These are phyloP conservation scores for Blakeslea trispora DNA, from an alignment of 371 early-diverging fungal species.

Conservation along the genomic window DNA sequence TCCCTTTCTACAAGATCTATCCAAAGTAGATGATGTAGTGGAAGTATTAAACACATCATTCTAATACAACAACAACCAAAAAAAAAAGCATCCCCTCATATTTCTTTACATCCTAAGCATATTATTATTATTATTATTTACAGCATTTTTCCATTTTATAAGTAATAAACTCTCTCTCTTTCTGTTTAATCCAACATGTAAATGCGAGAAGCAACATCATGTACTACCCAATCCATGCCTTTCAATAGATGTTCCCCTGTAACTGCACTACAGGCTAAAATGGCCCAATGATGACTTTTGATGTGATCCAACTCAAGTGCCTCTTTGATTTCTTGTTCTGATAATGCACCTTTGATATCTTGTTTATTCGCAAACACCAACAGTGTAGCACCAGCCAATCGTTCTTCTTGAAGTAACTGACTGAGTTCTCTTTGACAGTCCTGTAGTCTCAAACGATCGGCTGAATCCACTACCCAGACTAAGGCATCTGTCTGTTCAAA, in stretches of 20 bases:
- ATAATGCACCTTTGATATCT: constrained; percentile 86
- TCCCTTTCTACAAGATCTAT: constrained; percentile 70
- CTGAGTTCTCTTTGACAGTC: constrained; percentile 82
- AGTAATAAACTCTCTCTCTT: background rate
- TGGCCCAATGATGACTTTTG: constrained; percentile 91
- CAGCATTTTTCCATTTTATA: background rate
- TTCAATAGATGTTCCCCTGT: constrained; percentile 83
- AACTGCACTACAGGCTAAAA: constrained; percentile 88
- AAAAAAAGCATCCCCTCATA: no score
- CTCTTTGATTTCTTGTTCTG: constrained; percentile 71
- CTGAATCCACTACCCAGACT: constrained; percentile 98
- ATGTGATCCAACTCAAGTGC: constrained; percentile 74
- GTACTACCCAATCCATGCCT: constrained; percentile 94
- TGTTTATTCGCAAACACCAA: constrained; percentile 97
- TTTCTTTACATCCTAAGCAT: no score
- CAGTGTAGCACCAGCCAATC: constrained; percentile 90
- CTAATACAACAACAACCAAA: no score
- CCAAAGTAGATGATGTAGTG: constrained; percentile 5
- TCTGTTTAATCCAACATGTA: constrained; percentile 69
- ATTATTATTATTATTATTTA: background rate
- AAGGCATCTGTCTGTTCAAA: constrained; percentile 99
- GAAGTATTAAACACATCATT: constrained; percentile 17
- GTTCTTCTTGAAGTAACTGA: constrained; percentile 83
- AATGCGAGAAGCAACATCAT: constrained; percentile 88
- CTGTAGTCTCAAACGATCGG: constrained; percentile 81